These are phyloP conservation scores for Metschnikowia hibisci DNA, from an alignment of 805 yeast genomes.

Conservation along the genomic window DNA sequence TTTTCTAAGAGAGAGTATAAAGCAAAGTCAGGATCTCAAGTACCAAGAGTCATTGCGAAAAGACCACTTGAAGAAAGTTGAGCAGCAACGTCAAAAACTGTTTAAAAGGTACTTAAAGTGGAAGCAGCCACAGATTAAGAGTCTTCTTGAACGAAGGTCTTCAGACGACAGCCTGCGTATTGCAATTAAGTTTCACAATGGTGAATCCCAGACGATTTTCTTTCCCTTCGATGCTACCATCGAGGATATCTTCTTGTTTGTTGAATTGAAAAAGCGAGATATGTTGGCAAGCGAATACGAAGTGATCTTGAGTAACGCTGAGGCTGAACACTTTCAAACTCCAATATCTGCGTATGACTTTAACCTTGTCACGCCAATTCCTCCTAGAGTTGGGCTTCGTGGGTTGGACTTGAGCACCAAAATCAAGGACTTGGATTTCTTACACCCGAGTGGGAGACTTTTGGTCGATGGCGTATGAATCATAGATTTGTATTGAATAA, in stretches of 20 bases:
- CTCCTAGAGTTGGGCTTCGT: constrained; percentile 33
- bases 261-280: constrained; percentile 36
- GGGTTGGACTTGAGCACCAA: constrained; percentile 31
- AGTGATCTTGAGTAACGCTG: constrained; percentile 20
- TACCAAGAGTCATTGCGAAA: constrained; percentile 65
- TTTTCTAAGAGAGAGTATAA: constrained; percentile 52
- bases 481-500: background rate
- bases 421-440: constrained; percentile 57
- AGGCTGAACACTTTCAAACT: constrained; percentile 22
- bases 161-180: constrained; percentile 46
- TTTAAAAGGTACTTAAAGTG: constrained; percentile 38
- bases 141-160: constrained; percentile 14
- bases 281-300: constrained; percentile 27
- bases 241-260: constrained; percentile 32
- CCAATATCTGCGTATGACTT: constrained; percentile 28
- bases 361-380: constrained; percentile 34
- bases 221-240: constrained; percentile 30
- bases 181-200: constrained; percentile 64
- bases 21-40: constrained; percentile 73
- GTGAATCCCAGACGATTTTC: constrained; percentile 47
- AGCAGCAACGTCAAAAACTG: constrained; percentile 23
- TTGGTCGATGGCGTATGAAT: constrained; percentile 47
- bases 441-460: constrained; percentile 48
- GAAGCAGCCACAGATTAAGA: constrained; percentile 29
- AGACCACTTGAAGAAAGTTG: constrained; percentile 52